phyloP scores from a whole-genome alignment of 2,329 filamentous ascomycete species.

The Fragosphaeria purpurea region DNA sequence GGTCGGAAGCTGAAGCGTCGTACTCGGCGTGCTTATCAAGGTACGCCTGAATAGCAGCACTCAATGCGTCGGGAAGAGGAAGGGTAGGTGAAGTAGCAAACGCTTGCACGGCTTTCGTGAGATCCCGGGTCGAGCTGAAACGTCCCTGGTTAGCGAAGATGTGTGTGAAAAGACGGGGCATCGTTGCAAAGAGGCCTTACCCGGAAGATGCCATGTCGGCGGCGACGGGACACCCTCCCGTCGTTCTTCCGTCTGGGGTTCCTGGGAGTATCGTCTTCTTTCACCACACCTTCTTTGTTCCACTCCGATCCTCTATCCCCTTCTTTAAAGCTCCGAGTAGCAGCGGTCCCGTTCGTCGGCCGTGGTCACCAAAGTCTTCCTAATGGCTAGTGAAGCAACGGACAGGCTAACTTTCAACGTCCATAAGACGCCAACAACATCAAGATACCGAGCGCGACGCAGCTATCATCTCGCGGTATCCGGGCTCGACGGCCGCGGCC shows the following conservation, averaged over 20 bases:
- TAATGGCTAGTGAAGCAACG: background rate
- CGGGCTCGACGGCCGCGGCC: background rate
- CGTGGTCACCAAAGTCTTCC: no score
- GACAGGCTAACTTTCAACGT: background rate
- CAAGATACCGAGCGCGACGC: no score
- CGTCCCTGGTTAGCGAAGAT: background rate
- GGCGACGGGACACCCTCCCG: background rate
- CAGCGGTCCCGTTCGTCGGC: no score
- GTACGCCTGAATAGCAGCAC: conserved; percentile 54
- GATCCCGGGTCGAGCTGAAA: conserved; percentile 48
- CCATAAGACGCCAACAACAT: background rate
- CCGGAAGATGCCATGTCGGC: conserved; percentile 3
- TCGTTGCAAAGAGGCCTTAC: background rate
- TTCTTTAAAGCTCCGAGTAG: no score
- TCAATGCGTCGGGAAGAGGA: conserved; percentile 58
- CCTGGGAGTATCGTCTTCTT: no score
- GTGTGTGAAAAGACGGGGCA: background rate
- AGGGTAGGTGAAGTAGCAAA: conserved; percentile 39
- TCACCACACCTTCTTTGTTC: no score
- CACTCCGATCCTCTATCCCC: no score
- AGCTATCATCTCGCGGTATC: background rate
- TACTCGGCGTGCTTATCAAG: conserved; percentile 56
- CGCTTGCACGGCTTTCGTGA: conserved; percentile 45
- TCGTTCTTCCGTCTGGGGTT: background rate
- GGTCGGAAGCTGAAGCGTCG: conserved; percentile 60